These are phyloP conservation scores for Colletotrichum sp. DNA, from an alignment of 2,329 filamentous ascomycete genomes.

Conservation along the genomic window DNA sequence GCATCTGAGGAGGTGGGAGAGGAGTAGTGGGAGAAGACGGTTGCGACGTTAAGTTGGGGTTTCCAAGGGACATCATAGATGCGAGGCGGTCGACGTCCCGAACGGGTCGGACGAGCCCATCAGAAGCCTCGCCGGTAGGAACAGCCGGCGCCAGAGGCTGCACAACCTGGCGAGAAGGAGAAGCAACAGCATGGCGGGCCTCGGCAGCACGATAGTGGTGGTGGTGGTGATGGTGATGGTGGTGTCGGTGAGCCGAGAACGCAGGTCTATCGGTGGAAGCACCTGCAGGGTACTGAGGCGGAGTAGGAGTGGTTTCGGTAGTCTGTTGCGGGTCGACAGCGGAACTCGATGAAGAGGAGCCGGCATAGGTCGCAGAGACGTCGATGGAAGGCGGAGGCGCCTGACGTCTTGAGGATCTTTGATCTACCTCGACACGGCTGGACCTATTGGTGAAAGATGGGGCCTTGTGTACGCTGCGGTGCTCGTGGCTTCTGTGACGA, in stretches of 20 bases:
- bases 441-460: slow-evolving; percentile 60
- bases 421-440: slow-evolving; percentile 59
- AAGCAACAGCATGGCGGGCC: slow-evolving; percentile 52
- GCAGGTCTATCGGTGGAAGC: slow-evolving; percentile 75
- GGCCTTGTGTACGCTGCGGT: slow-evolving; percentile 53
- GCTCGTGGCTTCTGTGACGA: slow-evolving; percentile 55
- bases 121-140: slow-evolving; percentile 68
- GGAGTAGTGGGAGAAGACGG: slow-evolving; percentile 91
- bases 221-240: slow-evolving; percentile 55
- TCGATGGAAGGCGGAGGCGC: slow-evolving; percentile 77
- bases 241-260: slow-evolving; percentile 56
- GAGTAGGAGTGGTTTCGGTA: slow-evolving; percentile 62
- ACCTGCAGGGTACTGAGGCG: slow-evolving; percentile 66
- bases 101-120: slow-evolving; percentile 80
- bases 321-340: slow-evolving; percentile 41
- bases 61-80: slow-evolving; percentile 76
- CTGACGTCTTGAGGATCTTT: slow-evolving; percentile 73
- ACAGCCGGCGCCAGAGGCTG: slow-evolving; percentile 73
- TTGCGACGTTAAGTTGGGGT: slow-evolving; percentile 79
- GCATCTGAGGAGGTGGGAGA: slow-evolving; percentile 68
- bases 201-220: slow-evolving; percentile 58
- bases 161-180: slow-evolving; percentile 55
- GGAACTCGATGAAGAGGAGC: slow-evolving; percentile 42
- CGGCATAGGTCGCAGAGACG: slow-evolving; percentile 48
- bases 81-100: slow-evolving; percentile 83